phyloP scores from a whole-genome alignment of 2,329 filamentous ascomycete species.

The Aspergillus sp. region DNA sequence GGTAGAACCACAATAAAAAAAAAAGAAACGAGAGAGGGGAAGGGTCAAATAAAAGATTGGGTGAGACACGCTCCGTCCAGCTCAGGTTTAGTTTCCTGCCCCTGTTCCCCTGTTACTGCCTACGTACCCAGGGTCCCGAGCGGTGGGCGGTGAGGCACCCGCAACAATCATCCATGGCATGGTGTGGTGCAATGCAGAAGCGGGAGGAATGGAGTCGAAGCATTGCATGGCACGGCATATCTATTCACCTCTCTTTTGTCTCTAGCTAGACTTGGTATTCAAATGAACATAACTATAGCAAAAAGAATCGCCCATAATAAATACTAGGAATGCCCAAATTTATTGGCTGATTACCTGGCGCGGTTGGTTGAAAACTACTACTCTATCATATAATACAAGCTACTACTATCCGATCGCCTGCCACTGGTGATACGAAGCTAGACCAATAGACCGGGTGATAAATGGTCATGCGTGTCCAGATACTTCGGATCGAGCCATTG shows the following conservation, averaged over 20 bases:
- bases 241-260: too few species aligned
- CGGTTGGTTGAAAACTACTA: not conserved
- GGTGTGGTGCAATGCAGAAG: not conserved
- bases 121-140: slow-evolving; percentile 12
- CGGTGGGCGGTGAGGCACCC: slow-evolving; percentile 19
- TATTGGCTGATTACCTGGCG: not conserved
- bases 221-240: not conserved
- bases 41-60: slow-evolving; percentile 11
- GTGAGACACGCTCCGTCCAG: slow-evolving; percentile 5
- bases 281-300: not conserved
- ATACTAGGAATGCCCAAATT: not conserved
- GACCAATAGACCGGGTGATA: not conserved
- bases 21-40: not conserved
- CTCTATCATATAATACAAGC: slow-evolving; percentile 5
- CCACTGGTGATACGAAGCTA: slow-evolving; percentile 7
- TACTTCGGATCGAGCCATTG: not conserved
- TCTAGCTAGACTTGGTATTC: too few species aligned
- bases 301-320: not conserved
- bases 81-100: slow-evolving; percentile 14
- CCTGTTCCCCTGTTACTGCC: slow-evolving; percentile 17
- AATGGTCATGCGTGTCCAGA: not conserved
- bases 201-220: not conserved
- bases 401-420: slow-evolving; percentile 15
- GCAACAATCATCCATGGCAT: not conserved
- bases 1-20: slow-evolving; percentile 12